A percentile compares a stretch with the other conserved stretches of the same genome.
Conservation (phyloP, 768 basidiomycete species). For the Leccinellum rugosiceps region DNA sequence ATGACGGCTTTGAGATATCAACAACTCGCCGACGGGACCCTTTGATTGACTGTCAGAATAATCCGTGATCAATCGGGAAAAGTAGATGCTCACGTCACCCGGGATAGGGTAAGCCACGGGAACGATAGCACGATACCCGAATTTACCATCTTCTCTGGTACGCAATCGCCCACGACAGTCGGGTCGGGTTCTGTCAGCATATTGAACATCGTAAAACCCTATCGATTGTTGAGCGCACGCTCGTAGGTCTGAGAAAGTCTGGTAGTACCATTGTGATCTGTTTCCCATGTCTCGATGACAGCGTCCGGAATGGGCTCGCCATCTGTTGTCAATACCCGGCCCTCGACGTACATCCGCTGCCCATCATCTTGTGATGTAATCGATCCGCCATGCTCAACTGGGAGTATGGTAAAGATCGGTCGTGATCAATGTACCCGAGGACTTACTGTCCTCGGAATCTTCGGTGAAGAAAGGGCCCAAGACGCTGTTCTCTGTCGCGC, state of each 20-base stretch:
- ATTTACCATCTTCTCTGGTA: constrained; percentile 59
- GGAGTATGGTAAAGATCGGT: neutral
- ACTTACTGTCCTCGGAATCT: constrained; percentile 68
- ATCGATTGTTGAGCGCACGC: neutral
- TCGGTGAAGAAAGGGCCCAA: constrained; percentile 83
- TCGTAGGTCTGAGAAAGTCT: constrained; percentile 5
- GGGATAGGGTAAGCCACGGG: constrained; percentile 72
- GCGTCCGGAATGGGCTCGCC: constrained; percentile 67
- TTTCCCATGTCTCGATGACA: constrained; percentile 81
- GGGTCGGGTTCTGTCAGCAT: constrained; percentile 50
- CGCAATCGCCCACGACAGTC: constrained; percentile 72
- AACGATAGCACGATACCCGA: constrained; percentile 69
- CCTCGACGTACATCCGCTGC: constrained; percentile 79
- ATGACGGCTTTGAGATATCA: constrained; percentile 59
- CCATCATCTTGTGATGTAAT: constrained; percentile 90
- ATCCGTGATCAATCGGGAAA: constrained; percentile 1
- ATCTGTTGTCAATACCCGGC: constrained; percentile 53
- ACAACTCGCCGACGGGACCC: constrained; percentile 69
- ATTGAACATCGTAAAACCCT: constrained; percentile 48
- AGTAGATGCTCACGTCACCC: constrained; percentile 46
- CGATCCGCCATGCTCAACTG: constrained; percentile 58
- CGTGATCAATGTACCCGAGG: neutral
- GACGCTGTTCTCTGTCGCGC: constrained; percentile 71
- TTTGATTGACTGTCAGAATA: constrained; percentile 22
- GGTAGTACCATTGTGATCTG: constrained; percentile 55